Percentiles rank a stretch among this genome's conserved stretches.
These are phyloP conservation scores for Tetrapyrgos nigripes DNA, from an alignment of 1,284 basidiomycete genomes.

Conservation along the genomic window DNA sequence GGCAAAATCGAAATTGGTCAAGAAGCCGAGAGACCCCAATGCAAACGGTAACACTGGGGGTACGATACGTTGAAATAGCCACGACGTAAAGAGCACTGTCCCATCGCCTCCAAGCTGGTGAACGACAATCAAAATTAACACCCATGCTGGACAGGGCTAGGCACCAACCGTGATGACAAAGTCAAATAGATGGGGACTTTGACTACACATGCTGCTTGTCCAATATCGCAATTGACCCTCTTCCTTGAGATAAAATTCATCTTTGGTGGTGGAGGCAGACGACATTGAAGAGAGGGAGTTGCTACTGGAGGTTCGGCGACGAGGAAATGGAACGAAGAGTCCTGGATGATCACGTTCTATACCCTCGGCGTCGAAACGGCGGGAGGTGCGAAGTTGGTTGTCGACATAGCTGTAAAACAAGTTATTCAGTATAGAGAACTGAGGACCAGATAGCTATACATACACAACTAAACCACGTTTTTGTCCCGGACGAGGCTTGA, in stretches of 20 bases:
- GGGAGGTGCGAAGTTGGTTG: slow-evolving; percentile 88
- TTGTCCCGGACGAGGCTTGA: slow-evolving; percentile 65
- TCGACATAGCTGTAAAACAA: slow-evolving; percentile 83
- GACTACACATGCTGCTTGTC: slow-evolving; percentile 96
- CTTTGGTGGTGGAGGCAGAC: slow-evolving; percentile 46
- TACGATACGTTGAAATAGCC: slow-evolving; percentile 98
- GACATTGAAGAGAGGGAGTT: slow-evolving; percentile 61
- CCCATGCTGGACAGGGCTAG: not conserved
- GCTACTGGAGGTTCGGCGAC: slow-evolving; percentile 74
- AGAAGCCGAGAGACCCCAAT: slow-evolving; percentile 97
- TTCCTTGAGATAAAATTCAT: slow-evolving; percentile 49
- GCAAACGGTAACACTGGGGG: slow-evolving; percentile 98
- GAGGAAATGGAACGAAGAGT: slow-evolving; percentile 82
- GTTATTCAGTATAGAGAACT: slow-evolving; percentile 10
- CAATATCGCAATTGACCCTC: slow-evolving; percentile 97
- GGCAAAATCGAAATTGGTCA: slow-evolving; percentile 97
- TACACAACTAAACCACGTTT: slow-evolving; percentile 82
- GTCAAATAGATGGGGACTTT: slow-evolving; percentile 93
- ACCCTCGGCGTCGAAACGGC: slow-evolving; percentile 93
- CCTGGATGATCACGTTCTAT: slow-evolving; percentile 89
- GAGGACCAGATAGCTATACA: slow-evolving; percentile 23
- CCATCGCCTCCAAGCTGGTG: slow-evolving; percentile 94
- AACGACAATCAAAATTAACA: slow-evolving; percentile 15
- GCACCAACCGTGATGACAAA: slow-evolving; percentile 92
- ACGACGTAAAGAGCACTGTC: slow-evolving; percentile 98